phyloP scores from a whole-genome alignment of 352 stramenopile species.

The Thalassiosira mediterranea region DNA sequence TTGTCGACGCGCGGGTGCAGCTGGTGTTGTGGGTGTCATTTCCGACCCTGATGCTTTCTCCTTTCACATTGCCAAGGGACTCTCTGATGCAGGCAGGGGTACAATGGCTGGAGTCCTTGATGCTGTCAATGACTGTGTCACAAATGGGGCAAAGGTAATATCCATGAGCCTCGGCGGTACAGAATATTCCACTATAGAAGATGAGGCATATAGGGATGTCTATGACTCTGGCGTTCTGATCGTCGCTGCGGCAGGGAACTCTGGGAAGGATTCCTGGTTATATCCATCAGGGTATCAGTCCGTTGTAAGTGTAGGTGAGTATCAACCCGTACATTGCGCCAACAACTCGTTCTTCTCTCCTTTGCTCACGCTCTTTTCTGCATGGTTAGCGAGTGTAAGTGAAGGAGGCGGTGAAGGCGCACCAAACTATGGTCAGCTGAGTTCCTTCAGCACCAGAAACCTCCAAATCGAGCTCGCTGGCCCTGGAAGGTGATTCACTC shows the following conservation, averaged over 20 bases:
- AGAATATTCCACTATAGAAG: constrained; percentile 17
- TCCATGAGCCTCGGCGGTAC: constrained; percentile 66
- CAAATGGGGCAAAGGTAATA: constrained; percentile 69
- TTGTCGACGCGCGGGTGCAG: too few species aligned
- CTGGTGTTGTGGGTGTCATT: constrained; percentile 16
- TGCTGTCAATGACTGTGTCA: constrained; percentile 51
- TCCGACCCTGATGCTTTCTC: constrained; percentile 32
- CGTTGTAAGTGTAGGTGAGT: constrained; percentile 8
- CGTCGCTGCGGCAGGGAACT: constrained; percentile 71
- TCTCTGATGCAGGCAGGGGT: constrained; percentile 45
- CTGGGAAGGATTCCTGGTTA: constrained; percentile 21
- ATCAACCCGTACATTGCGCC: too few species aligned
- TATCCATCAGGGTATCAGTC: constrained; percentile 16
- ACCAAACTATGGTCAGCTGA: background rate
- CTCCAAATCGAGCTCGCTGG: constrained; percentile 21
- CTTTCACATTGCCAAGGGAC: constrained; percentile 58
- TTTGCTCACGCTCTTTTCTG: too few species aligned
- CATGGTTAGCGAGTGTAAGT: background rate
- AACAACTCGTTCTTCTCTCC: too few species aligned
- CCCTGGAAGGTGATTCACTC: constrained; percentile 9
- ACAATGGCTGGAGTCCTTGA: constrained; percentile 37
- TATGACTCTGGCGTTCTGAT: constrained; percentile 56
- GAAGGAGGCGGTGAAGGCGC: background rate
- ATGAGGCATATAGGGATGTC: constrained; percentile 45
- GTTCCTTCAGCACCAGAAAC: constrained; percentile 12